Evolutionary conservation across 208 protist species (phyloP).

Genomic region (Leishmania major): DNA sequence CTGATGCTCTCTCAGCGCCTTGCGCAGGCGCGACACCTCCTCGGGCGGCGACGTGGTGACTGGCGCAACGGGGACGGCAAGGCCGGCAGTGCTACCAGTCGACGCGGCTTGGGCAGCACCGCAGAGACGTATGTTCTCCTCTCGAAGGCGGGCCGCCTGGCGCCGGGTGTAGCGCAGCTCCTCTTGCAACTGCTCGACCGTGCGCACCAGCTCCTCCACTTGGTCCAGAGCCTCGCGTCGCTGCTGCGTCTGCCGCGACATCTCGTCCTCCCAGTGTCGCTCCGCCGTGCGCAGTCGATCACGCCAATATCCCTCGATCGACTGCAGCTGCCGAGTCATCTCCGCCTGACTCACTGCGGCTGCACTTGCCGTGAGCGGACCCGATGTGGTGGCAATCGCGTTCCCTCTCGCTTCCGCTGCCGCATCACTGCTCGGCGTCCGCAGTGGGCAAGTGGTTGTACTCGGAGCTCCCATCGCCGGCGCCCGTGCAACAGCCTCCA

Average conservation of each 20-base stretch:
- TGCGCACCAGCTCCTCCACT: constrained; percentile 44
- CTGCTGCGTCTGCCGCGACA: constrained; percentile 32
- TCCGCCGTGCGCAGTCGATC: constrained; percentile 45
- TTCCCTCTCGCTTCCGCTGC: not conserved
- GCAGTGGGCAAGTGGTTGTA: not conserved
- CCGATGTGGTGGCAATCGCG: not conserved
- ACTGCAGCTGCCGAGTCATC: constrained; percentile 42
- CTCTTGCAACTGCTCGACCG: constrained; percentile 48
- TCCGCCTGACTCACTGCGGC: constrained; percentile 31
- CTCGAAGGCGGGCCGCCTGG: constrained; percentile 32
- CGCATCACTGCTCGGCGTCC: not conserved
- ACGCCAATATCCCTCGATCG: constrained; percentile 58
- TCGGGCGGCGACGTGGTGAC: not conserved
- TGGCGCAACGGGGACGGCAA: not conserved
- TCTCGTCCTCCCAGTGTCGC: constrained; percentile 43
- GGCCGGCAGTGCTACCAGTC: not conserved
- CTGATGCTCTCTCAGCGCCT: constrained; percentile 16
- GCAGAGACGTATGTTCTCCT: constrained; percentile 29
- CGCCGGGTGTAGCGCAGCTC: constrained; percentile 40
- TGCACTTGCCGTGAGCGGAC: not conserved
- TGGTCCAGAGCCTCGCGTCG: constrained; percentile 44
- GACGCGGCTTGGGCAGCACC: not conserved
- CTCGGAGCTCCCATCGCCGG: constrained; percentile 22
- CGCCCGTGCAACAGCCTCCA: constrained; percentile 30
- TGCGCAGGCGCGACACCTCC: constrained; percentile 21